Evolutionary conservation across 2,329 filamentous ascomycete species (phyloP), one percentile per base, ranked within the genome.

Genomic region (Pseudogymnoascus sp.): DNA sequence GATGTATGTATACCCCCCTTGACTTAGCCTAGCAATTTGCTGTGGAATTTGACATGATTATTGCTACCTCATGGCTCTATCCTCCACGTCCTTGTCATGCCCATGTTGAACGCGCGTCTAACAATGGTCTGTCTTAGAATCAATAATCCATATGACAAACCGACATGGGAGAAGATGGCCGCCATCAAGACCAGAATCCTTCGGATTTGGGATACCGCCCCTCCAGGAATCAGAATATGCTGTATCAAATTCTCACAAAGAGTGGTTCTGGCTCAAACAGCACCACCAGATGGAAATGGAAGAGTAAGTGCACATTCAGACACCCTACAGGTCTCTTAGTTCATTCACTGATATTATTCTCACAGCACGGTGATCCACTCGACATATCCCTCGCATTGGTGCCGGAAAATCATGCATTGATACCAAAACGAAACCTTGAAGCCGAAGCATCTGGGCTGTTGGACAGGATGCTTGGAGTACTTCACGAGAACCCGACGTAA

Each of bases 191-290:
- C 89, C 62, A 89, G 88, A 70, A 95, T 99, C 68, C 76, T 99
- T 64, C 86, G 85, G 64, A 86, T 95, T 71, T 97, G 96, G 93
- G 93, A 97, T 69, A 83, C 81, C 45, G 88, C 90, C 16, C 79
- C 85, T 12, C 82, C 88, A 11, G 88, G 91, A 2, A 85, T 97
- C 66, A 88, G 88, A 70, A 88, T 97, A 74, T 96, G 92, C 80
- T 97, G 95, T 78, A 88, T 97, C 81, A 99, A 99, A 76, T 99
- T 99, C 75, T 88, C 91, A 38, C 93, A 99, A 78, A 87, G 91
- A 66, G 91, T 97, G 49, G 89, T 99, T 49, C 84, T 97, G 67
- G 90, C 92, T 16, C 93, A 99, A 76, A 97, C 91, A 9, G 87
- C 88, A n/a, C 91, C 91, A 55, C 78, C 88, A 63, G 89, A 90